A percentile compares a stretch with the other conserved stretches of the same genome.
phyloP scores from a whole-genome alignment of 352 stramenopile species.

The Peronospora destructor region DNA sequence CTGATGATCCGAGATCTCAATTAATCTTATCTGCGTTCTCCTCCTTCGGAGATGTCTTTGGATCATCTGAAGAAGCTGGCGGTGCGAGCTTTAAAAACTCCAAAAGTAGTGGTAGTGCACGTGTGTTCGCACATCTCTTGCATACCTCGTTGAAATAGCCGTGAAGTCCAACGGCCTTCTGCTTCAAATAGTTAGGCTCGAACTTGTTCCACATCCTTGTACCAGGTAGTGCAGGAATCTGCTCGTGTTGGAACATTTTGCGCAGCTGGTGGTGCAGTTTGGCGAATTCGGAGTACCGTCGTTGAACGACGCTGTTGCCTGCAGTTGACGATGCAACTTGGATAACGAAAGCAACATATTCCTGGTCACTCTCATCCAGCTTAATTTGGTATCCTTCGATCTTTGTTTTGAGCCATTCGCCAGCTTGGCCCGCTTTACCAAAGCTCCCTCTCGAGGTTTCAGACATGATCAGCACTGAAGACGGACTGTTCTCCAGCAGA shows the following conservation, averaged over 20 bases:
- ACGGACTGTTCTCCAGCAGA: slow-evolving; percentile 72
- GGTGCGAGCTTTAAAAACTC: slow-evolving; percentile 54
- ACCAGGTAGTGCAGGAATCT: slow-evolving; percentile 56
- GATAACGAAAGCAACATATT: slow-evolving; percentile 75
- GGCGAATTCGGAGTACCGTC: slow-evolving; percentile 74
- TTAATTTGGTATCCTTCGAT: slow-evolving; percentile 69
- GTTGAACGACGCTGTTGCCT: slow-evolving; percentile 65
- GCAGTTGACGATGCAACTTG: slow-evolving; percentile 62
- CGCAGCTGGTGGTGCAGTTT: slow-evolving; percentile 67
- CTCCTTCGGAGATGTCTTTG: slow-evolving; percentile 7
- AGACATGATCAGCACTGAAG: slow-evolving; percentile 65
- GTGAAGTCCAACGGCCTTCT: slow-evolving; percentile 66
- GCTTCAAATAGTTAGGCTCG: slow-evolving; percentile 71
- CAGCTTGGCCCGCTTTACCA: slow-evolving; percentile 13
- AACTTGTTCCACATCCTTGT: slow-evolving; percentile 85
- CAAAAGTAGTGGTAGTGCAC: slow-evolving; percentile 50
- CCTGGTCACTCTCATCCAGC: slow-evolving; percentile 59
- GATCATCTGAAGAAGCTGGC: slow-evolving; percentile 6
- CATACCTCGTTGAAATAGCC: slow-evolving; percentile 67
- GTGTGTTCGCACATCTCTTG: slow-evolving; percentile 67
- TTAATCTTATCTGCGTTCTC: slow-evolving; percentile 9
- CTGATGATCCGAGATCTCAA: not conserved
- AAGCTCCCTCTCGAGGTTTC: slow-evolving; percentile 27
- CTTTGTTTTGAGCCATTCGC: slow-evolving; percentile 73
- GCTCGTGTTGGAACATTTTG: slow-evolving; percentile 72